Conservation (phyloP, 2,329 filamentous ascomycete genomes). For the Colletotrichum viniferum region DNA sequence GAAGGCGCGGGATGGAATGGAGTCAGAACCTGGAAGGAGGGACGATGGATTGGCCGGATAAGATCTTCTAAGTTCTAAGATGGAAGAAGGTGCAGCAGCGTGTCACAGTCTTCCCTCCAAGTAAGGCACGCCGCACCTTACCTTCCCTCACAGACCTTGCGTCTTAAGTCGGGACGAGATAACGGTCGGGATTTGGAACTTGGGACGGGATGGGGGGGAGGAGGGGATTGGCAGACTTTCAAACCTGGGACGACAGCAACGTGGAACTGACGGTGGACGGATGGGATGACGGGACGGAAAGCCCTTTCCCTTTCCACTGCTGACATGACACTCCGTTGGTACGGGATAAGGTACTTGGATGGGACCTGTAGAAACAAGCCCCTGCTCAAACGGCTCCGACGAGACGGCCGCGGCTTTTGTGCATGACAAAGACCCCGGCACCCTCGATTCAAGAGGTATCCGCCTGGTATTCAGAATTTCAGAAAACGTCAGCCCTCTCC, state of each 20-base stretch:
- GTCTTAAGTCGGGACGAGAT: slow-evolving; percentile 5
- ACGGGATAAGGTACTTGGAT: neutral
- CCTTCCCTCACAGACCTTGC: neutral
- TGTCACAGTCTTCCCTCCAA: neutral
- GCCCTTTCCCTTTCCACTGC: neutral
- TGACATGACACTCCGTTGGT: neutral
- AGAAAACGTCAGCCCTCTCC: neutral
- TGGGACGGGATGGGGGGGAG: neutral
- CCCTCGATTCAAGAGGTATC: neutral
- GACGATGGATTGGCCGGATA: slow-evolving; percentile 7
- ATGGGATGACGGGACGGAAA: neutral
- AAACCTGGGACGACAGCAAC: neutral
- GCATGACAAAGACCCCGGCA: slow-evolving; percentile 8
- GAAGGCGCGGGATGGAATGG: slow-evolving; percentile 7
- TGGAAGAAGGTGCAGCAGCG: neutral
- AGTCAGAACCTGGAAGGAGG: neutral
- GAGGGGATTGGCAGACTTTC: neutral
- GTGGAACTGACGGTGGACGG: neutral
- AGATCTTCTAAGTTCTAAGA: neutral
- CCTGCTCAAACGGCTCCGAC: slow-evolving; percentile 8
- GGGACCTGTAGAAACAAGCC: slow-evolving; percentile 4
- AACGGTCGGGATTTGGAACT: neutral
- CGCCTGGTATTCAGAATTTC: neutral
- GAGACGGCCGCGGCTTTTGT: slow-evolving; percentile 7
- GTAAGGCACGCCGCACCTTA: neutral